Percentiles rank a stretch among this genome's conserved stretches.
Evolutionary conservation across 2,329 filamentous ascomycete species (phyloP).

Genomic region (Tetracladium maxilliforme): DNA sequence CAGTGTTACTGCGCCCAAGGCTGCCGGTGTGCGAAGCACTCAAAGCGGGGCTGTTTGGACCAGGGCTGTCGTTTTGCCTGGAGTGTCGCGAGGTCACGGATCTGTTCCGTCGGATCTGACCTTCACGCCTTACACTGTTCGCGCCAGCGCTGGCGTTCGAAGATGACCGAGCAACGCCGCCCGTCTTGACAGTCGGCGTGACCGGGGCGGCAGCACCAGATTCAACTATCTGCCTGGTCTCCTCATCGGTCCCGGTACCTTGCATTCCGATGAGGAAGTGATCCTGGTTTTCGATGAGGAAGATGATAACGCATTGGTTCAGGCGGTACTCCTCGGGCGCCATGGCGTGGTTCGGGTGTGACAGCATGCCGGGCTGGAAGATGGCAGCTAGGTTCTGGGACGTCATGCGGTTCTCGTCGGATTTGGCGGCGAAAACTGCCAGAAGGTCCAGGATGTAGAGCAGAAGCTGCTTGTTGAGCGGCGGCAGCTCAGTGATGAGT

Average conservation of each 20-base stretch:
- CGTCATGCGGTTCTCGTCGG: constrained; percentile 93
- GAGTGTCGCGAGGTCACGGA: constrained; percentile 88
- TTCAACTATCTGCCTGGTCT: constrained; percentile 46
- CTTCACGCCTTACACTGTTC: constrained; percentile 72
- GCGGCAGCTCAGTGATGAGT: constrained; percentile 84
- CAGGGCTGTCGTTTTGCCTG: constrained; percentile 52
- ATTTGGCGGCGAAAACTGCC: constrained; percentile 93
- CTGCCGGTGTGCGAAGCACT: constrained; percentile 38
- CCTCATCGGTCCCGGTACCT: constrained; percentile 88
- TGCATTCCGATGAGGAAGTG: constrained; percentile 98
- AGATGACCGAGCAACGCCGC: constrained; percentile 53
- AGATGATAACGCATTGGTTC: constrained; percentile 94
- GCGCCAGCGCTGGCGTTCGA: constrained; percentile 83
- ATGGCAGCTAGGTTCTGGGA: constrained; percentile 90
- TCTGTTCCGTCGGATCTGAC: constrained; percentile 69
- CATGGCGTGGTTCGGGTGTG: constrained; percentile 91
- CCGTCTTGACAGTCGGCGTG: constrained; percentile 31
- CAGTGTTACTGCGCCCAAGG: constrained; percentile 65
- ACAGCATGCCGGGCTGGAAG: constrained; percentile 92
- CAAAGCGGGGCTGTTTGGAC: constrained; percentile 48
- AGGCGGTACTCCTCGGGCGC: constrained; percentile 84
- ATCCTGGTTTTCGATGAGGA: constrained; percentile 96
- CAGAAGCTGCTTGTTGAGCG: constrained; percentile 82
- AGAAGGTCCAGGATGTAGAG: constrained; percentile 93
- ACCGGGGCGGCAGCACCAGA: constrained; percentile 43